phyloP scores from a whole-genome alignment of 1,284 basidiomycete species.

The Naganishia albida region DNA sequence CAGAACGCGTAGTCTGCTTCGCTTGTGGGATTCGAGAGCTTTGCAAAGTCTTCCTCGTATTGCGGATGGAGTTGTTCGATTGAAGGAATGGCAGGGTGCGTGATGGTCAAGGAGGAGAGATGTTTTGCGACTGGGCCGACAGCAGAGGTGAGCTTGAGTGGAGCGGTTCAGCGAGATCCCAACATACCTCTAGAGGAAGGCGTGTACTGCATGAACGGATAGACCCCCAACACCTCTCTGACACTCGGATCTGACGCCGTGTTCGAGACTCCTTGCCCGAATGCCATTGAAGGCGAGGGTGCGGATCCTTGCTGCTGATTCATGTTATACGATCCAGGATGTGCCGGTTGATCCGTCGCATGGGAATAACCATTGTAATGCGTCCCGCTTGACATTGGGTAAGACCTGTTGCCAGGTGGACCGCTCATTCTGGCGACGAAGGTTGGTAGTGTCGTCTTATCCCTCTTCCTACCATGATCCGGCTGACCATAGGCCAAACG shows the following conservation, averaged over 20 bases:
- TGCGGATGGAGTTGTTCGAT: conserved; percentile 42
- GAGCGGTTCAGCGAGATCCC: no score
- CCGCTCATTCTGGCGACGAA: neutral
- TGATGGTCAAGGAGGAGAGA: conserved; percentile 47
- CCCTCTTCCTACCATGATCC: neutral
- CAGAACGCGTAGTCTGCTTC: conserved; percentile 42
- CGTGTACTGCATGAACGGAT: conserved; percentile 51
- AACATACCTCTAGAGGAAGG: conserved; percentile 51
- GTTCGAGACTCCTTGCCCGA: conserved; percentile 12
- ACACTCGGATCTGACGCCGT: conserved; percentile 40
- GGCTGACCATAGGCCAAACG: neutral
- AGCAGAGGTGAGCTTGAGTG: neutral
- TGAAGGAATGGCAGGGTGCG: conserved; percentile 41
- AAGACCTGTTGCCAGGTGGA: neutral
- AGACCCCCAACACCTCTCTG: conserved; percentile 44
- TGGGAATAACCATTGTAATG: neutral
- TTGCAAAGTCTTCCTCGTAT: conserved; percentile 38
- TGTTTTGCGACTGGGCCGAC: conserved; percentile 48
- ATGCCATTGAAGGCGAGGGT: neutral
- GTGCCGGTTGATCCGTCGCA: neutral
- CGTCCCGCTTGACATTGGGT: neutral
- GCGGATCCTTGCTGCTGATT: neutral
- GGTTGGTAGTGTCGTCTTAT: neutral
- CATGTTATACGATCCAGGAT: neutral
- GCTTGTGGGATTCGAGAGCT: conserved; percentile 40